Conservation (phyloP, 768 basidiomycete species). For the Trametes cinnabarina region DNA sequence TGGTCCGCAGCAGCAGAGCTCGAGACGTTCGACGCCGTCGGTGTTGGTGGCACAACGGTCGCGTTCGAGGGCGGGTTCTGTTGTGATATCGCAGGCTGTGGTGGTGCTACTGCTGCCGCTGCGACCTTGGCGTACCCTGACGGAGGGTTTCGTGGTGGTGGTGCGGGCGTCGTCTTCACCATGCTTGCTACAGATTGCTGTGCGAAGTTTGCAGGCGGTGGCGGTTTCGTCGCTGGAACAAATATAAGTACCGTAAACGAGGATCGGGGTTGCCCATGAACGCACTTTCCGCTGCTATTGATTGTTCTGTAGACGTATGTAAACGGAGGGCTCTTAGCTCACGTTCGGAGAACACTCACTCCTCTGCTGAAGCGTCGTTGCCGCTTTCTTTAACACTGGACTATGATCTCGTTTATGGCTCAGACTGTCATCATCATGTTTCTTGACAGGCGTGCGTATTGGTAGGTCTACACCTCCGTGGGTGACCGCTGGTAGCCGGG, state of each 20-base stretch:
- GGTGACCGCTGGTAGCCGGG: neutral
- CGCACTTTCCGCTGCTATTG: constrained; percentile 61
- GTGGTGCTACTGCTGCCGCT: constrained; percentile 53
- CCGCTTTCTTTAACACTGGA: constrained; percentile 77
- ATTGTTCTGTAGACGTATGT: constrained; percentile 52
- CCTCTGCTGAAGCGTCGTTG: constrained; percentile 58
- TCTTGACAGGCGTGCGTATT: constrained; percentile 65
- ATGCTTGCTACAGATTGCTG: constrained; percentile 76
- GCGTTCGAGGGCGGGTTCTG: constrained; percentile 33
- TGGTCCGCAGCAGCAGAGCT: constrained; percentile 37
- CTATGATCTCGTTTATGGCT: constrained; percentile 77
- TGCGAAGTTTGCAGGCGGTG: constrained; percentile 76
- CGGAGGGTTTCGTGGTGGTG: constrained; percentile 64
- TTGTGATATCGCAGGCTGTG: constrained; percentile 39
- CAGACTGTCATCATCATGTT: constrained; percentile 76
- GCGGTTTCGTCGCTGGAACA: constrained; percentile 57
- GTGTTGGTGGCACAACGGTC: constrained; percentile 35
- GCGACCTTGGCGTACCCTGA: constrained; percentile 93
- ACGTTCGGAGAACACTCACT: constrained; percentile 50
- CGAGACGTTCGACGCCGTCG: constrained; percentile 33
- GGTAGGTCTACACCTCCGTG: constrained; percentile 49
- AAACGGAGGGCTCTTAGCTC: constrained; percentile 5
- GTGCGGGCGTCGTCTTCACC: constrained; percentile 60
- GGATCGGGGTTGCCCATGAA: neutral
- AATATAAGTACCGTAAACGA: constrained; percentile 2